Percentiles rank a stretch among this genome's conserved stretches.
Evolutionary conservation across 805 yeast species (phyloP).

Genomic region (Candida succiphila): DNA sequence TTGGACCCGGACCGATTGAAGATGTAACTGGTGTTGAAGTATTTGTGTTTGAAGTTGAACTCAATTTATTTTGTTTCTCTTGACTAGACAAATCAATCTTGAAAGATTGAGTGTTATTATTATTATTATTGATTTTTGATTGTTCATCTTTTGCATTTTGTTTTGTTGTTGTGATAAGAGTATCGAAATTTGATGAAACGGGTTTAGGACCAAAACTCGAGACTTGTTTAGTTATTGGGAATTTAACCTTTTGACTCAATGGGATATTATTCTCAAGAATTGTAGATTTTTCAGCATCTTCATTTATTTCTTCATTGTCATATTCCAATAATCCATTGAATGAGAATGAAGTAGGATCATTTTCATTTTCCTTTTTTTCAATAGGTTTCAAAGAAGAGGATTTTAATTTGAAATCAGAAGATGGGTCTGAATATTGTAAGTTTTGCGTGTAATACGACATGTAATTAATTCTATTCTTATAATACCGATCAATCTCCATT

Average conservation of each 20-base stretch:
- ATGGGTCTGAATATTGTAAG: background rate
- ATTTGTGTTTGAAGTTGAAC: background rate
- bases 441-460: conserved; percentile 20
- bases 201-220: conserved; percentile 9
- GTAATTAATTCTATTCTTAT: conserved; percentile 35
- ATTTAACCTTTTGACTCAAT: conserved; percentile 14
- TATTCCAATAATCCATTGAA: conserved; percentile 6
- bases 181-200: background rate
- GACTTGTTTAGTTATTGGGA: conserved; percentile 6
- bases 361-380: too few species aligned
- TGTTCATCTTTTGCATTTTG: background rate
- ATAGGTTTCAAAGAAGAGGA: background rate
- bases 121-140: background rate
- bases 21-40: background rate
- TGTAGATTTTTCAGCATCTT: conserved; percentile 1
- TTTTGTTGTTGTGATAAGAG: background rate
- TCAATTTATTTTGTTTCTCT: background rate
- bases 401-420: background rate
- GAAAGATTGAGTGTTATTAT: background rate
- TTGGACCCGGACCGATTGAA: background rate
- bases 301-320: conserved; percentile 4
- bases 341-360: too few species aligned
- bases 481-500: conserved; percentile 35
- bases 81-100: background rate
- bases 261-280: conserved; percentile 6